phyloP scores from a whole-genome alignment of 2,329 filamentous ascomycete genomes.

The Colletotrichum sp. region DNA sequence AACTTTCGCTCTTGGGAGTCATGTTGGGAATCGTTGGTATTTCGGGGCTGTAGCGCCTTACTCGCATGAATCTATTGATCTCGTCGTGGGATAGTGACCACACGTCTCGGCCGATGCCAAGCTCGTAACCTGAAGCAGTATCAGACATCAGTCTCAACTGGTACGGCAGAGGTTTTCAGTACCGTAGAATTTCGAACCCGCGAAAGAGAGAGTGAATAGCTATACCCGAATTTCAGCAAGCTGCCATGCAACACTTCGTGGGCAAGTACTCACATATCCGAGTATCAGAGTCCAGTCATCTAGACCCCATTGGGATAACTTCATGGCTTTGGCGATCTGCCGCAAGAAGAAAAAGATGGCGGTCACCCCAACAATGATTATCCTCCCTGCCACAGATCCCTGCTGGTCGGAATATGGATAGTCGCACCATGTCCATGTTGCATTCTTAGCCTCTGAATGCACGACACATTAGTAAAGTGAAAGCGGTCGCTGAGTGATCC shows the following conservation, averaged over 20 bases:
- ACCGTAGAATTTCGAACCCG: conserved; percentile 5
- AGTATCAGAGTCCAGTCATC: conserved; percentile 1
- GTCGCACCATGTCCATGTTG: conserved; percentile 1
- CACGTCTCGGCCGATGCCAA: background rate
- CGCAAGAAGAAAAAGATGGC: background rate
- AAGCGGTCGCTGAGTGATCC: background rate
- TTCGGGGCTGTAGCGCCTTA: background rate
- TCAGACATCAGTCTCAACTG: background rate
- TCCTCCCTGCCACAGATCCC: background rate
- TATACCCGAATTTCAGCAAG: background rate
- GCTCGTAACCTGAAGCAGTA: background rate
- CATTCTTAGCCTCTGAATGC: conserved; percentile 1
- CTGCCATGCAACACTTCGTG: too few relatives aligned
- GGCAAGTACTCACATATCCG: background rate
- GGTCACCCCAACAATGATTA: background rate
- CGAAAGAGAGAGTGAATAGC: background rate
- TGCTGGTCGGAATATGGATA: background rate
- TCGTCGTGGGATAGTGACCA: background rate
- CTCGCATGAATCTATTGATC: background rate
- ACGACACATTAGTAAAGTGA: background rate
- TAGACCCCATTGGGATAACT: conserved; percentile 2
- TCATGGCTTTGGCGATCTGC: background rate
- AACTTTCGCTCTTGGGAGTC: background rate
- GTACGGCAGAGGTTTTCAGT: background rate
- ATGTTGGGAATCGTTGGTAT: background rate